Base-by-base conservation (phyloP, 1,284 basidiomycete genomes). In the Agaricales sp. region DNA sequence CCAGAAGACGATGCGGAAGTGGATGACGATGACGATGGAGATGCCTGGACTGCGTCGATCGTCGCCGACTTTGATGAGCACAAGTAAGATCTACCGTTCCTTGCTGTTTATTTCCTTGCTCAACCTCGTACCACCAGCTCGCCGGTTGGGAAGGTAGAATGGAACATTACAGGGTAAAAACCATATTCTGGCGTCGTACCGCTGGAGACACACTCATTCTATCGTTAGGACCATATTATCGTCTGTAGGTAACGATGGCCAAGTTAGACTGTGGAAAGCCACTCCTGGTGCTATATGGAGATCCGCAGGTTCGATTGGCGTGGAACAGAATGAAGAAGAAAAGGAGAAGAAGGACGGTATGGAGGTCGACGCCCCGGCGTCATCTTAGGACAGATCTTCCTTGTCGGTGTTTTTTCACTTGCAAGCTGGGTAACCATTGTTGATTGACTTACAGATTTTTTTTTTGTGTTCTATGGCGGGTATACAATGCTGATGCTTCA, bases 1-100 rank as follows among this genome's bases (percentile, higher is more conserved):
- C 67, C 61, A 4, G 69, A 74, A 23, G 63, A 75, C 53, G 54
- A 57, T 52, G 54, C 53, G 49, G 50, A 56, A 13, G 62, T n/a
- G 23, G 73, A 70, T 13, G 53, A 58, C 12, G 68, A 63, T 26
- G 63, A 58, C 3, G 69, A 66, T 2, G 60, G 58, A 13, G 57
- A 65, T 12, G 58, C 56, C 47, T 96, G 92, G 92, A 77, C 71
- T 1, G 86, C 78, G 3, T 77, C 69, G 26, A 63, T 87, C 14
- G 83, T 92, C 2, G 90, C 80, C 3, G 92, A 95, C 64, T 91
- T 95, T 65, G 87, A 87, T 61, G 82, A 90, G 50, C 85, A 91
- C 62, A 80, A 80, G 82, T 84, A 48, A 13, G 71, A 62, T 16
- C n/a, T 3, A 24, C n/a, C 45, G 19, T 51, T 43, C 26, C 25